A percentile compares a stretch with the other conserved stretches of the same genome.
phyloP scores from a whole-genome alignment of 2,329 filamentous ascomycete genomes.

The Microsporum ferrugineum region DNA sequence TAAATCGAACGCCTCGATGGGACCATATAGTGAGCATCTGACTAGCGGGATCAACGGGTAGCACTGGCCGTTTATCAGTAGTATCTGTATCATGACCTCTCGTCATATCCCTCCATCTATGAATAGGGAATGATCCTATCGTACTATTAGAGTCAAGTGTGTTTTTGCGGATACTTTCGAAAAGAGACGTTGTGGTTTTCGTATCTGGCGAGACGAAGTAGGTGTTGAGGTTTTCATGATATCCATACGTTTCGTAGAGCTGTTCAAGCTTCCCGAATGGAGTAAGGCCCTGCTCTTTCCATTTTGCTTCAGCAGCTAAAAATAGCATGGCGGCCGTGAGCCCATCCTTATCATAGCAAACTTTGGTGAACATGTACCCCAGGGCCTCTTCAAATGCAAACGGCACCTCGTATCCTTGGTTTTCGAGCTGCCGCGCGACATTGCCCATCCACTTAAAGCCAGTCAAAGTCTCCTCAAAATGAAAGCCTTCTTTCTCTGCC shows the following conservation, averaged over 20 bases:
- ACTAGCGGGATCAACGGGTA: constrained; percentile 46
- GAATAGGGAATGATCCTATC: constrained; percentile 43
- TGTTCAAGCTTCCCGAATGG: constrained; percentile 46
- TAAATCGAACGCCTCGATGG: constrained; percentile 45
- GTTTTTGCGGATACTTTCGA: constrained; percentile 42
- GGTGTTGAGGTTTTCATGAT: constrained; percentile 52
- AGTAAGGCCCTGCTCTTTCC: constrained; percentile 42
- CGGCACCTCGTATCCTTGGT: constrained; percentile 39
- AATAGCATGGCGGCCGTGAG: constrained; percentile 51
- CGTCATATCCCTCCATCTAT: constrained; percentile 52
- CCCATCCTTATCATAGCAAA: constrained; percentile 55
- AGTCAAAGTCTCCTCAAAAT: constrained; percentile 51
- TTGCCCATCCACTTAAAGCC: constrained; percentile 61
- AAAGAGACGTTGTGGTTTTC: constrained; percentile 42
- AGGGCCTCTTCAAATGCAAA: constrained; percentile 57
- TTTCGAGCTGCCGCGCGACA: constrained; percentile 42
- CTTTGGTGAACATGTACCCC: constrained; percentile 53
- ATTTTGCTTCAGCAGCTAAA: constrained; percentile 43
- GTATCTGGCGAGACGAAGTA: constrained; percentile 51
- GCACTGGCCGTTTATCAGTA: constrained; percentile 39
- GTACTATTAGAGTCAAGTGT: constrained; percentile 33
- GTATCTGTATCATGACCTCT: constrained; percentile 48
- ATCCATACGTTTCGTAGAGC: constrained; percentile 47
- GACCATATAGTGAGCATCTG: constrained; percentile 55
- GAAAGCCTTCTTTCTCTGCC: constrained; percentile 44